These are phyloP conservation scores for Pseudevernia furfuracea DNA, from an alignment of 495 filamentous ascomycete genomes.

Conservation along the genomic window DNA sequence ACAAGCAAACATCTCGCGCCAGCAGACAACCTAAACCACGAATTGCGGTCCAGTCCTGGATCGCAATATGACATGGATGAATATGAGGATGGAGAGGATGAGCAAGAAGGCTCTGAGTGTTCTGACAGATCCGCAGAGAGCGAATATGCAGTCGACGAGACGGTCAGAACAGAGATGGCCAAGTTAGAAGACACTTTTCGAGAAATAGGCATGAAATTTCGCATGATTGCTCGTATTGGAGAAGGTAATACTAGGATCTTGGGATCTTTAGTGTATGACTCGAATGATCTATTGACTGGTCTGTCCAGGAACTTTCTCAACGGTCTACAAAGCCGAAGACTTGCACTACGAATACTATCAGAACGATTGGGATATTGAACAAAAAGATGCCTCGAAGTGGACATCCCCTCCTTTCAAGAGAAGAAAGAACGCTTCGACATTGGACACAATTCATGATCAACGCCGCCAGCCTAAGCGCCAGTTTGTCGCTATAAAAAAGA, in stretches of 20 bases:
- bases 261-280: not conserved
- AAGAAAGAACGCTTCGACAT: slow-evolving; percentile 31
- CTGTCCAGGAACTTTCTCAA: slow-evolving; percentile 80
- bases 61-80: slow-evolving; percentile 31
- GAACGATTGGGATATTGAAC: slow-evolving; percentile 78
- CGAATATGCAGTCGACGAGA: slow-evolving; percentile 60
- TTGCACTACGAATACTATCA: slow-evolving; percentile 74
- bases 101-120: slow-evolving; percentile 27
- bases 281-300: not conserved
- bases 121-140: slow-evolving; percentile 44
- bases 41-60: slow-evolving; percentile 1
- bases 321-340: slow-evolving; percentile 97
- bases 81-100: slow-evolving; percentile 28
- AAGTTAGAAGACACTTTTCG: slow-evolving; percentile 73
- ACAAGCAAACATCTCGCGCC: slow-evolving; percentile 12
- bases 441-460: slow-evolving; percentile 26
- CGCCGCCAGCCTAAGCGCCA: slow-evolving; percentile 42
- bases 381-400: slow-evolving; percentile 56
- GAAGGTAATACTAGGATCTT: slow-evolving; percentile 55
- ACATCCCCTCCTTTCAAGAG: slow-evolving; percentile 51
- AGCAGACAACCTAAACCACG: not conserved
- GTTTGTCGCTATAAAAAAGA: slow-evolving; percentile 96
- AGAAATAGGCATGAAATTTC: slow-evolving; percentile 73
- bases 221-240: slow-evolving; percentile 92
- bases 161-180: slow-evolving; percentile 76